Evolutionary conservation across 768 basidiomycete genomes (phyloP).

Genomic region (Tylopilus sp.): DNA sequence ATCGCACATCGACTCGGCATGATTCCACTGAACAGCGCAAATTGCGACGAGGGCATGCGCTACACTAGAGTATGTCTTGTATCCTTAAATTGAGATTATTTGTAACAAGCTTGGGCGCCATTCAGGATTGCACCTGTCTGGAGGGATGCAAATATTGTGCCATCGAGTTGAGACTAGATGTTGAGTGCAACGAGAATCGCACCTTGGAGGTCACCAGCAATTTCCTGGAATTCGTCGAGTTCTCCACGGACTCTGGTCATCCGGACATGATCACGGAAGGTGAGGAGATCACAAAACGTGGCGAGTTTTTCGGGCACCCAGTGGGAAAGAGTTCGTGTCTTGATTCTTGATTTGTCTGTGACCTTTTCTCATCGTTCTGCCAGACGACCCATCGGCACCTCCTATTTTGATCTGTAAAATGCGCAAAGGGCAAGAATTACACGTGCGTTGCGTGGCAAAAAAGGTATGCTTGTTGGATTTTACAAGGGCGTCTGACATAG

Average conservation of each 20-base stretch:
- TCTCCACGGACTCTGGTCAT: constrained; percentile 38
- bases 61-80: constrained; percentile 59
- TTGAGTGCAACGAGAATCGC: constrained; percentile 64
- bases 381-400: constrained; percentile 56
- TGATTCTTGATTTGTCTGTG: neutral
- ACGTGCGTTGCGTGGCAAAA: constrained; percentile 82
- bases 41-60: constrained; percentile 85
- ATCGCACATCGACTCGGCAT: constrained; percentile 95
- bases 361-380: constrained; percentile 1
- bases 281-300: constrained; percentile 73
- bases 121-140: constrained; percentile 88
- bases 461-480: constrained; percentile 55
- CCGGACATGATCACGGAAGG: constrained; percentile 38
- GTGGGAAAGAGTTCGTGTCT: constrained; percentile 71
- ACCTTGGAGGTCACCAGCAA: constrained; percentile 87
- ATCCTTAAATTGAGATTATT: neutral
- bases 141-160: constrained; percentile 85
- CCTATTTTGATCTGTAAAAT: constrained; percentile 90
- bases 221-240: constrained; percentile 65
- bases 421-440: constrained; percentile 90
- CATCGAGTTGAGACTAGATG: constrained; percentile 75
- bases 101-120: constrained; percentile 3
- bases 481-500: neutral
- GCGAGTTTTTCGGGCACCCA: constrained; percentile 73
- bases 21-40: constrained; percentile 83